Base-by-base conservation (phyloP, 805 yeast genomes). In the Candida pseudoglaebosa region DNA sequence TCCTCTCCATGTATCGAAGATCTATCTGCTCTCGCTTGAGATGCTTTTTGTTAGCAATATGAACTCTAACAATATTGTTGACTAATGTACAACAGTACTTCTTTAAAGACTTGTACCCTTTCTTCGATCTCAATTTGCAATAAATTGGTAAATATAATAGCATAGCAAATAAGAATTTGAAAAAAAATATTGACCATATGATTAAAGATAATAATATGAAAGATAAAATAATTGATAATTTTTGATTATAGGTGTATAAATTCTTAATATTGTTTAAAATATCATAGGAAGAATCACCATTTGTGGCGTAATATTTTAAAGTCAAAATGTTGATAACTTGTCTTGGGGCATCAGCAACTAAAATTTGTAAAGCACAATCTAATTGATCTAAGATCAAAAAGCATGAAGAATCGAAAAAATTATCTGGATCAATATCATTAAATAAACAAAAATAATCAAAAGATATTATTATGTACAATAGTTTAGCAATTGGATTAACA, bases 281-380 rank as follows among this genome's bases (percentile, higher is more conserved):
- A 41, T 72, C 70, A 38, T 71, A 66, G 44, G 67, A 65, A 28
- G 56, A 44, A 37, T 66, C 71, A 12, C 75, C 74, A 24, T 70
- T 64, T 1, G 78, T 65, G 28, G 74, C 78, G 39, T 77, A 77
- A 46, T 65, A 67, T 7, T 59, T 56, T 15, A 83, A 61, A 0
- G 96, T 86, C 48, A 84, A 65, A 19, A 89, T 84, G 54, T 88
- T 88, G 45, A 88, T 75, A 1, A 85, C 81, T 60, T 88, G 96
- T 60, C 96, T 77, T 17, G 96, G 96, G 13, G 89, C 73, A 48
- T 88, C 95, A 0, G 95, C 89, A 32, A 85, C 64, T 7, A 87
- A 50, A 47, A 87, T 71, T 33, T 67, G 69, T 32, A 77, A 64
- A 10, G 84, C 82, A 38, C 77, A 75, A 49, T 83, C 81, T 38